phyloP scores from a whole-genome alignment of 345 rosid species.

The Firmiana major region DNA sequence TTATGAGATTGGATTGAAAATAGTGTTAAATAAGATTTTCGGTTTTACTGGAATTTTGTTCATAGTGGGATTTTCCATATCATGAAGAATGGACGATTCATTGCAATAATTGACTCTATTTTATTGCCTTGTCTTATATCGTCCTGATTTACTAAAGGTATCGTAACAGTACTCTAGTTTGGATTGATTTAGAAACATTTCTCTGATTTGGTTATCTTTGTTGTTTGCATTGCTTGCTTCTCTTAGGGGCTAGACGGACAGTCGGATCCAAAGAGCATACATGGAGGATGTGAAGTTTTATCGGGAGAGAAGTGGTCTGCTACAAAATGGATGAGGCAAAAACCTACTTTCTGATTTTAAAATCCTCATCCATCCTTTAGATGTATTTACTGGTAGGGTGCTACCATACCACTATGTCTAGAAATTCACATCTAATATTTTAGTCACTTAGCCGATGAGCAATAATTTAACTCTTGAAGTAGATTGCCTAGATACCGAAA shows the following conservation, averaged over 20 bases:
- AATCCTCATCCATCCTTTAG: background rate
- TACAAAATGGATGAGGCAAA: slow-evolving; percentile 96
- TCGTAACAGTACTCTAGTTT: background rate
- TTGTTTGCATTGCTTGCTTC: slow-evolving; percentile 8
- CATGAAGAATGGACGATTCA: background rate
- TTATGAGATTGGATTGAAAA: background rate
- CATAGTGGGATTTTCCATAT: background rate
- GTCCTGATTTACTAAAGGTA: background rate
- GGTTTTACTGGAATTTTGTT: background rate
- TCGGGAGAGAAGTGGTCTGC: slow-evolving; percentile 95
- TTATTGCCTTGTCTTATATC: background rate
- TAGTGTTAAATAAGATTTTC: background rate
- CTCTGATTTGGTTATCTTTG: background rate
- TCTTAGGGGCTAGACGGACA: slow-evolving; percentile 77
- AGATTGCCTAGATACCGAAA: background rate
- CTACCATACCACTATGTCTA: background rate
- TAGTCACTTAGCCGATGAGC: no score
- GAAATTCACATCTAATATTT: background rate
- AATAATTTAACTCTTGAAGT: no score
- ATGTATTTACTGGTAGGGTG: background rate
- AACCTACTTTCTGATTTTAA: slow-evolving; percentile 40
- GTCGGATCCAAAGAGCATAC: slow-evolving; percentile 78
- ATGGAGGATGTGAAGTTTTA: slow-evolving; percentile 90
- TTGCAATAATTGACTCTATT: background rate
- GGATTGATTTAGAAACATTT: background rate